Percentiles rank a stretch among this genome's conserved stretches.
Conservation (phyloP, 257 asterid species). For the Solanum commersonii region DNA sequence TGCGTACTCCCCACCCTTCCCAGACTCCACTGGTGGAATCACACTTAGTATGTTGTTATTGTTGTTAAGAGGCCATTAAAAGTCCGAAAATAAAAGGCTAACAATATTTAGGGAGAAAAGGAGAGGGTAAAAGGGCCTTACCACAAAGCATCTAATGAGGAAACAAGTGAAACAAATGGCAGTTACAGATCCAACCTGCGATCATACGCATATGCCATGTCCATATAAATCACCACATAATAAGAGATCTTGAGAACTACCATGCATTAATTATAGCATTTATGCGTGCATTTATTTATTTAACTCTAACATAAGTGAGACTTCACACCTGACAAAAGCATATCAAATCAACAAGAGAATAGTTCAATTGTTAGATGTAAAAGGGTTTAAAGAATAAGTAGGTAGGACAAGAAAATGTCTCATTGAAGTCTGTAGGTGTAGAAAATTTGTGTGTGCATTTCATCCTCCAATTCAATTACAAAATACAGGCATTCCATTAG, state of each 20-base stretch:
- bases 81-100: not conserved
- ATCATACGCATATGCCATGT: not conserved
- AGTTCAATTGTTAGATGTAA: not conserved
- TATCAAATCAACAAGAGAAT: not conserved
- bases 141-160: slow-evolving; percentile 83
- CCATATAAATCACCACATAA: no score
- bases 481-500: not conserved
- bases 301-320: not conserved
- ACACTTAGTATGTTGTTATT: not conserved
- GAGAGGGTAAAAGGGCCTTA: slow-evolving; percentile 18
- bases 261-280: not conserved
- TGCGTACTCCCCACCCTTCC: not conserved
- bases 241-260: not conserved
- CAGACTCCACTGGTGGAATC: not conserved
- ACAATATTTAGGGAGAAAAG: not conserved
- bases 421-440: not conserved
- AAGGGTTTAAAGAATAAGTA: not conserved
- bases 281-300: not conserved
- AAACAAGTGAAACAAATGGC: slow-evolving; percentile 89
- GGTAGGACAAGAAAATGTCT: not conserved
- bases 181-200: slow-evolving; percentile 93
- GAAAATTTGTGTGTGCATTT: not conserved
- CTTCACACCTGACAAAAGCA: not conserved
- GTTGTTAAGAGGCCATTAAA: not conserved
- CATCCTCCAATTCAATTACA: not conserved